Evolutionary conservation across 768 basidiomycete species (phyloP), one percentile per base, ranked within the genome.

Genomic region (Psilocybe tampanensis): DNA sequence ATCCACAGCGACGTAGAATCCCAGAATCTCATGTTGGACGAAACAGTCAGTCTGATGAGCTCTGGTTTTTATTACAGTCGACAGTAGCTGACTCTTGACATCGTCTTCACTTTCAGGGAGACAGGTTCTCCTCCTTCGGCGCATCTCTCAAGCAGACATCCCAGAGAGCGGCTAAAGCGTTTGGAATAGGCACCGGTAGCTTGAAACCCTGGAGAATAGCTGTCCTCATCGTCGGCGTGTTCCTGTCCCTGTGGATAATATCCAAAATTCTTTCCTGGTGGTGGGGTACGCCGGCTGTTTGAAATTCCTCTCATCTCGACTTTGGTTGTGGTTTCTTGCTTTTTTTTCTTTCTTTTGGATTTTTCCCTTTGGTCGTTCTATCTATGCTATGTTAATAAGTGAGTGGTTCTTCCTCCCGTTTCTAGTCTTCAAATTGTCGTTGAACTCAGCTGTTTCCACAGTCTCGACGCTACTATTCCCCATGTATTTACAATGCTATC

Each of bases 1-100:
- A 93, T 95, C 36, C 80, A 95, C 68, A 82, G 85, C 59, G 93
- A 94, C 65, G 88, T 88, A 1, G 92, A 95, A 72, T 76, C 86
- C 9, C 93, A 94, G 74, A 94, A 94, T 65, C 66, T 82, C 2
- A 82, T 88, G 52, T 75, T 95, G 22, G 91, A 94, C 64, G 84
- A 88, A 36, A 86, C 91, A 2, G 92, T 92, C 58, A 60, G 87
- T 67, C 13, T 17, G 18, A 21, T 13, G n/a, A 42, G 26, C 17
- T 18, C n/a, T n/a, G n/a, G n/a, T 24, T 15, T 47, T 13, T n/a
- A 15, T 15, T 34, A 15, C 33, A 34, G 15, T 34, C 15, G 33
- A 15, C 15, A 8, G 33, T 34, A 34, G n/a, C n/a, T n/a, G n/a
- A 34, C 33, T 34, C 33, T 8, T 8, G 33, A 15, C 15, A 15